A percentile compares a stretch with the other conserved stretches of the same genome.
Evolutionary conservation across 192 early-diverging fungal genomes (phyloP).

Genomic region (Gigaspora rosea): DNA sequence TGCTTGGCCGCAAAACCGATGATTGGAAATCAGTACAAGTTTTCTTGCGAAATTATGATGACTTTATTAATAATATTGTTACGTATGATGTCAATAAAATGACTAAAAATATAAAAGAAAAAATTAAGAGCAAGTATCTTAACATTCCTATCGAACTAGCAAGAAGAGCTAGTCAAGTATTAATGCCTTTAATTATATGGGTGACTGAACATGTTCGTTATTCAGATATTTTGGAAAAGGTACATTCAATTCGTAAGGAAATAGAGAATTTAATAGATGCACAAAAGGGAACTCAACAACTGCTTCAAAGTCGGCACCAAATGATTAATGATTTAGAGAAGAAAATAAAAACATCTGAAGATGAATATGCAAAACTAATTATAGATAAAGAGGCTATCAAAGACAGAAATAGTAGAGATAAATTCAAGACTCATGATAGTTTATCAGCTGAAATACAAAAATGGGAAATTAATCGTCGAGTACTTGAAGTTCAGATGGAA

Average conservation of each 20-base stretch:
- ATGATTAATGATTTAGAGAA: slow-evolving; percentile 85
- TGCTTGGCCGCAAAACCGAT: slow-evolving; percentile 86
- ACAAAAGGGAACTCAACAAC: slow-evolving; percentile 69
- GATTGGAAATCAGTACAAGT: slow-evolving; percentile 92
- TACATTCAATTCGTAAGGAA: slow-evolving; percentile 94
- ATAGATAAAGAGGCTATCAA: slow-evolving; percentile 89
- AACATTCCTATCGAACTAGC: slow-evolving; percentile 87
- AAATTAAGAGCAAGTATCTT: slow-evolving; percentile 78
- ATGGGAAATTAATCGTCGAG: slow-evolving; percentile 86
- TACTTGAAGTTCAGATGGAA: slow-evolving; percentile 95
- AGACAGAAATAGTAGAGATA: slow-evolving; percentile 91
- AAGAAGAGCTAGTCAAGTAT: slow-evolving; percentile 96
- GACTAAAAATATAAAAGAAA: slow-evolving; percentile 74
- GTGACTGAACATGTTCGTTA: slow-evolving; percentile 95
- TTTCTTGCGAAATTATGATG: slow-evolving; percentile 89
- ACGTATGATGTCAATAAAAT: slow-evolving; percentile 93
- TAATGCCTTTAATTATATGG: slow-evolving; percentile 98
- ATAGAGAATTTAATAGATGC: slow-evolving; percentile 81
- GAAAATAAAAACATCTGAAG: slow-evolving; percentile 90
- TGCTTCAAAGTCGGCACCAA: slow-evolving; percentile 71
- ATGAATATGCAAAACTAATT: slow-evolving; percentile 97
- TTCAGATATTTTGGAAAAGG: slow-evolving; percentile 88
- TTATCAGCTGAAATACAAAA: slow-evolving; percentile 90
- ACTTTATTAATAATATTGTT: slow-evolving; percentile 97
- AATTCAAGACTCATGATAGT: slow-evolving; percentile 82